Evolutionary conservation across 1,284 basidiomycete genomes (phyloP), one percentile per base, ranked within the genome.

Genomic region (Cryptococcus sp.): DNA sequence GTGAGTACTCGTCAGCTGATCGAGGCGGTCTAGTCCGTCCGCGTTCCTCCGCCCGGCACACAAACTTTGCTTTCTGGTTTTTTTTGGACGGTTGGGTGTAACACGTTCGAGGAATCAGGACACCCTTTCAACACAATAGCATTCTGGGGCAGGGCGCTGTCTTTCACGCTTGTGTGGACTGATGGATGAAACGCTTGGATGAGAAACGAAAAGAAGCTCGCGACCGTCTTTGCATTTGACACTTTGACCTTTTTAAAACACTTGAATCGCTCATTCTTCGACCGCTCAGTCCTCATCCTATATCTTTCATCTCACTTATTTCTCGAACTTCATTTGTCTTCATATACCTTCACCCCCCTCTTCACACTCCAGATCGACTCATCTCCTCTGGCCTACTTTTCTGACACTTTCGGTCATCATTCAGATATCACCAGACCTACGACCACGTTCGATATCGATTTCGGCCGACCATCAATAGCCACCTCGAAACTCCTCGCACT

Each of bases 401-500:
- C n/a, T 22, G 15, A 22, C 16, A n/a, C 22, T 22, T 8, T 45
- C 22, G 22, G 8, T 45, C n/a, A 22, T 22, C 42, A n/a, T 22
- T 8, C n/a, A 45, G n/a, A 45, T 15, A 22, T 45, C 42, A 45
- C 19, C 47, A 38, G 15, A 5, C 30, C 30, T 6, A n/a, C 35
- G 13, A n/a, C 22, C 48, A 50, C 48, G 23, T 39, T 35, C 23
- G 19, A 53, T 58, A 49, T 54, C 46, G 38, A 58, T 54, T 58
- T 58, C 57, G 57, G 57, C 57, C 57, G 57, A 58, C 57, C 11
- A 20, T 38, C 30, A 27, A 39, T 58, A 41, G 57, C 57, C 57
- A 54, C 49, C 23, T 58, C 40, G 39, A n/a, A 35, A 40, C 30
- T 35, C 30, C 30, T 35, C 8, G 30, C 2, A 10, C 30, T 35